Conservation (phyloP, 768 basidiomycete genomes). For the Tephrocybe rancida region DNA sequence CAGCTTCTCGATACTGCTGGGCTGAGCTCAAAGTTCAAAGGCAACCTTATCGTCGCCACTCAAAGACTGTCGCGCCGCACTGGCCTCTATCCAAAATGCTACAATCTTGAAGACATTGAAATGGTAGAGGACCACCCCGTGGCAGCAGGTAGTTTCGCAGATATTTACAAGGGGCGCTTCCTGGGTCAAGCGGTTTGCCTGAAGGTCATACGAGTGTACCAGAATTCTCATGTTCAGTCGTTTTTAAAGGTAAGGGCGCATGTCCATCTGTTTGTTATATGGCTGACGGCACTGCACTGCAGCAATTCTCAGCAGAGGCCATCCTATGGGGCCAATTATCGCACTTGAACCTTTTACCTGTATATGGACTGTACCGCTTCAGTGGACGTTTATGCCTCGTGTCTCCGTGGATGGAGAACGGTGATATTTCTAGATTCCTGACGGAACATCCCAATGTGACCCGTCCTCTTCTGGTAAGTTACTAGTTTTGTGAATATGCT, state of each 20-base stretch:
- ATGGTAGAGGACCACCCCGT: not conserved
- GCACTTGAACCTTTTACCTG: constrained; percentile 29
- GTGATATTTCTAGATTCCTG: constrained; percentile 28
- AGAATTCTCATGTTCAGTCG: constrained; percentile 3
- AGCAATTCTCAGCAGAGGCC: constrained; percentile 10
- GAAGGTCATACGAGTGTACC: constrained; percentile 17
- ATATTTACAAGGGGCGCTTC: constrained; percentile 9
- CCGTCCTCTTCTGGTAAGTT: not conserved
- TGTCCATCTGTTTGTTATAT: not conserved
- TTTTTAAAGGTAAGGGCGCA: not conserved
- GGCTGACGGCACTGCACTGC: not conserved
- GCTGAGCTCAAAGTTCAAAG: constrained; percentile 1
- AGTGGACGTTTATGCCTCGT: constrained; percentile 31
- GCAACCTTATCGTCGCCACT: constrained; percentile 14
- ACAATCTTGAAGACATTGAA: constrained; percentile 6
- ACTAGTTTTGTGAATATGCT: too few relatives aligned
- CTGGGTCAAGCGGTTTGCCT: constrained; percentile 10
- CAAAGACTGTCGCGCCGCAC: constrained; percentile 8
- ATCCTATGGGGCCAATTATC: constrained; percentile 13
- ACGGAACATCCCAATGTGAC: constrained; percentile 8
- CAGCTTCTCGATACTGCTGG: constrained; percentile 11
- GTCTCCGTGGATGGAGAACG: constrained; percentile 39
- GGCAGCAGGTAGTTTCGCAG: constrained; percentile 10
- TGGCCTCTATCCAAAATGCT: constrained; percentile 13
- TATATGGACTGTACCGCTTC: constrained; percentile 30